A percentile compares a stretch with the other conserved stretches of the same genome.
These are phyloP conservation scores for Kuraishia ogatae DNA, from an alignment of 805 yeast species.

Conservation along the genomic window DNA sequence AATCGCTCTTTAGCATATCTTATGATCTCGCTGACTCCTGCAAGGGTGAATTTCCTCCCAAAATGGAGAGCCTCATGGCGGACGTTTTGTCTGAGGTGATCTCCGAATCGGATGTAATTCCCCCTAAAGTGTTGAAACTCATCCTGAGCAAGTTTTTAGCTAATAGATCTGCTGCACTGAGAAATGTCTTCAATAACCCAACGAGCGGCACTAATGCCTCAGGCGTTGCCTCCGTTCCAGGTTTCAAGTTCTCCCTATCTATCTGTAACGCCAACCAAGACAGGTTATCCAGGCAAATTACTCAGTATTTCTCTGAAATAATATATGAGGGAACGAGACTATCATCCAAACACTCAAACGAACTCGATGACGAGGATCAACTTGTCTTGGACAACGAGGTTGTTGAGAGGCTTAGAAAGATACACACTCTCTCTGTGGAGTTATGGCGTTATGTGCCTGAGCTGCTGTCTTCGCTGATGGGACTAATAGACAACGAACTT, in stretches of 20 bases:
- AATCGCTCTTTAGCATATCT: slow-evolving; percentile 48
- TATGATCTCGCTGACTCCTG: slow-evolving; percentile 35
- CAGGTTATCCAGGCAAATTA: slow-evolving; percentile 64
- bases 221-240: slow-evolving; percentile 26
- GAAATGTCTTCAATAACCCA: slow-evolving; percentile 10
- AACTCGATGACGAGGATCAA: slow-evolving; percentile 14
- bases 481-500: slow-evolving; percentile 71
- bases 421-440: slow-evolving; percentile 55
- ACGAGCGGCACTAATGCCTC: slow-evolving; percentile 6
- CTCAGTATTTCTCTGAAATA: slow-evolving; percentile 74
- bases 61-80: slow-evolving; percentile 51
- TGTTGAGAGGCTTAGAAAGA: slow-evolving; percentile 33
- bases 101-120: slow-evolving; percentile 59
- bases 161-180: slow-evolving; percentile 13
- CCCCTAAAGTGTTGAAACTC: slow-evolving; percentile 49
- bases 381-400: slow-evolving; percentile 15
- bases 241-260: slow-evolving; percentile 54
- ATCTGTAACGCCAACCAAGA: slow-evolving; percentile 67
- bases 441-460: slow-evolving; percentile 79
- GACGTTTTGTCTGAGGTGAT: slow-evolving; percentile 72
- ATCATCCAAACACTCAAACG: slow-evolving; percentile 14
- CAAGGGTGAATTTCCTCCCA: slow-evolving; percentile 31
- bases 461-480: slow-evolving; percentile 61
- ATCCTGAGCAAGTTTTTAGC: slow-evolving; percentile 56
- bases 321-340: slow-evolving; percentile 36